Base-by-base conservation (phyloP, 257 asterid genomes). In the Nicotiana paniculata region DNA sequence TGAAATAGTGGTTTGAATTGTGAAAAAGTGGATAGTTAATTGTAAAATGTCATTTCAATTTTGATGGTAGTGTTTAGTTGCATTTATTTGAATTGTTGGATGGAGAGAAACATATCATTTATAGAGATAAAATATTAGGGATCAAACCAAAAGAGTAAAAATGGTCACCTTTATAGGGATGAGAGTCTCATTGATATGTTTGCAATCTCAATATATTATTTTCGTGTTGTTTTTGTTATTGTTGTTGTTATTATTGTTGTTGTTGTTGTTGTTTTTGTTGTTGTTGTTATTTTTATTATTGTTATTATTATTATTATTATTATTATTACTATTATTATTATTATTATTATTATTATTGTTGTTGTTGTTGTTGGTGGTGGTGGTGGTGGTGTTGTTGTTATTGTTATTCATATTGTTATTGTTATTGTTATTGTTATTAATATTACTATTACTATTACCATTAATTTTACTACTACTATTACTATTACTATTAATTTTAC, bases 61-160 rank as follows among this genome's bases (percentile, higher is more conserved):
- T 69, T 69, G 77, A n/a, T 69, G 77, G n/a, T 70, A 70, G 9
- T 9, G 1, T 70, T 39, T 70, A 70, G 77, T 43, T 70, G 58
- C 78, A 70, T 70, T 43, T 43, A 70, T 21, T 70, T 70, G 37
- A 70, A 43, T 43, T 70, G 59, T 21, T 21, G 78, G 78, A 43
- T 4, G 17, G 57, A 43, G 58, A 70, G 58, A 70, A 70, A 1
- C 13, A 21, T 12, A 6, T 43, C 78, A 70, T 21, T 21, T n/a
- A 70, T n/a, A 70, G 6, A 69, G 57, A 69, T 39, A 2, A 69
- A 21, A 69, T 69, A 39, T 5, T n/a, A 39, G 3, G 6, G 77
- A 69, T 69, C 39, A 39, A 69, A 39, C 57, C 77, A 69, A 43
- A 68, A 69, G 33, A 69, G 57, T 9, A 69, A 18, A 37, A 18